These are phyloP conservation scores for Hirsutella rhossiliensis DNA, from an alignment of 2,329 filamentous ascomycete genomes.

Conservation along the genomic window DNA sequence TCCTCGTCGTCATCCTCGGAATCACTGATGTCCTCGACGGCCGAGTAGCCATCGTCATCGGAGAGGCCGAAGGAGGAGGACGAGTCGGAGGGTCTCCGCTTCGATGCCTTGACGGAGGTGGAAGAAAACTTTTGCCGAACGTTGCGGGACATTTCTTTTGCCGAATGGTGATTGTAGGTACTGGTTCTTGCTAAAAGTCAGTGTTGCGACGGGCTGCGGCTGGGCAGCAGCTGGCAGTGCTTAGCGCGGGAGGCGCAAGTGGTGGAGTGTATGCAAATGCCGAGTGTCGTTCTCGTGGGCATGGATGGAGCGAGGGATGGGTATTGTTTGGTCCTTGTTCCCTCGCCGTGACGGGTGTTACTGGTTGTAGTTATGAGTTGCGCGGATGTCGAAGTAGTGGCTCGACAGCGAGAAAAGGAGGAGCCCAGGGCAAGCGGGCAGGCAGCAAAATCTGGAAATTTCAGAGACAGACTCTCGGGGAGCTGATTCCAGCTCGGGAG, in stretches of 20 bases:
- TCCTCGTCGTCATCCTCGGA: conserved; percentile 68
- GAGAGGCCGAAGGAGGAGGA: conserved; percentile 47
- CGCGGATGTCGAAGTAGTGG: background rate
- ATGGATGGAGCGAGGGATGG: too few species aligned
- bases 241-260: background rate
- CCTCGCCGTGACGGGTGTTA: too few species aligned
- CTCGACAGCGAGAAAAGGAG: conserved; percentile 5
- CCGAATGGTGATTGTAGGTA: background rate
- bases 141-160: conserved; percentile 37
- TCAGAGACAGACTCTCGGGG: conserved; percentile 26
- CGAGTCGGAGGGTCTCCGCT: conserved; percentile 36
- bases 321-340: too few species aligned
- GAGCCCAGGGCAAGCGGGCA: conserved; percentile 17
- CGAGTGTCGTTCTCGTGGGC: too few species aligned
- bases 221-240: background rate
- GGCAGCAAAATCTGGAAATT: conserved; percentile 17
- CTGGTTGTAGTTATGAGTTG: too few species aligned
- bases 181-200: background rate
- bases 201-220: background rate
- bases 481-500: conserved; percentile 23
- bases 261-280: too few species aligned
- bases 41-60: conserved; percentile 65
- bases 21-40: conserved; percentile 68
- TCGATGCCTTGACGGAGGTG: conserved; percentile 29
- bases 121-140: conserved; percentile 33